phyloP scores from a whole-genome alignment of 129 eudicot species.

The Logfia minima region DNA sequence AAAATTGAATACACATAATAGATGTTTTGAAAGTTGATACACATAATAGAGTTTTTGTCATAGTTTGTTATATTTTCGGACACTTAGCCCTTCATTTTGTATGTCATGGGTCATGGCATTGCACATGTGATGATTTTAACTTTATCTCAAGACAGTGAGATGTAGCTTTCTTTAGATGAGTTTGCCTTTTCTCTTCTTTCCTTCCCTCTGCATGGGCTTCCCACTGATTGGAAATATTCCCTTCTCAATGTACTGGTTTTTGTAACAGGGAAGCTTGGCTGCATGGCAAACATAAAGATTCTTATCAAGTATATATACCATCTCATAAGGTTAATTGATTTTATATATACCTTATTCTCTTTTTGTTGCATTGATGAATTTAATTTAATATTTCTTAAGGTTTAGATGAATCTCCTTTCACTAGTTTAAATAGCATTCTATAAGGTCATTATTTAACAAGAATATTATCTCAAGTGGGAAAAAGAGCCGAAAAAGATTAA shows the following conservation, averaged over 20 bases:
- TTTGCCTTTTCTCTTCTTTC: slow-evolving; percentile 36
- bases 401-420: slow-evolving; percentile 25
- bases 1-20: too few species aligned
- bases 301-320: slow-evolving; percentile 47
- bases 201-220: slow-evolving; percentile 55
- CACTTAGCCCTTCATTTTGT: too few species aligned
- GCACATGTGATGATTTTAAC: slow-evolving; percentile 70
- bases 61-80: too few species aligned
- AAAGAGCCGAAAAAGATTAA: slow-evolving; percentile 42
- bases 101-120: slow-evolving; percentile 35
- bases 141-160: slow-evolving; percentile 48
- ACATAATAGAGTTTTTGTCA: too few species aligned
- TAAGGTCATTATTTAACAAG: slow-evolving; percentile 30
- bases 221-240: slow-evolving; percentile 63
- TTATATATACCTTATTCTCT: slow-evolving; percentile 5
- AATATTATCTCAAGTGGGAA: slow-evolving; percentile 40
- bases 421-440: slow-evolving; percentile 35
- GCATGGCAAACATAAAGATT: slow-evolving; percentile 76
- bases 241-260: slow-evolving; percentile 40
- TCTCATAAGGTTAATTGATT: slow-evolving; percentile 68
- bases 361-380: slow-evolving; percentile 20
- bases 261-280: slow-evolving; percentile 92
- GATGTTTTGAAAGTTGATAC: too few species aligned
- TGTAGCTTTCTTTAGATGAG: slow-evolving; percentile 44
- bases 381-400: not conserved